phyloP scores from a whole-genome alignment of 1,284 basidiomycete species.

The Coniophora puteana region DNA sequence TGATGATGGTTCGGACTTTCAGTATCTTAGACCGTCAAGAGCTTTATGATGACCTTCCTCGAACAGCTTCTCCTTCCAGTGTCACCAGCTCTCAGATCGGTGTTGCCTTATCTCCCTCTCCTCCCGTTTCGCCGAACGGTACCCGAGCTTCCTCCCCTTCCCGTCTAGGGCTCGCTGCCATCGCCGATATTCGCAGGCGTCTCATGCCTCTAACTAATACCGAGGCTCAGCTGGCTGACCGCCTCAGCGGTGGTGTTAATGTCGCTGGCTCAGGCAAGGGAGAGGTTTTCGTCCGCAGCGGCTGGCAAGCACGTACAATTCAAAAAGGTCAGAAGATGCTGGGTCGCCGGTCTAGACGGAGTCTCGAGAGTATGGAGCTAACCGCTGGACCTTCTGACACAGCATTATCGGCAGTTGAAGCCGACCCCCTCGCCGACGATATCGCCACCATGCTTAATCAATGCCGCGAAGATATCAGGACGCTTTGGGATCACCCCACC shows the following conservation, averaged over 20 bases:
- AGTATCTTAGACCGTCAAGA: conserved; percentile 29
- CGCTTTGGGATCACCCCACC: conserved; percentile 66
- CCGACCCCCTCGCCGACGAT: conserved; percentile 57
- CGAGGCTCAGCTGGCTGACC: conserved; percentile 62
- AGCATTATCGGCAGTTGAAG: conserved; percentile 23
- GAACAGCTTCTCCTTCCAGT: conserved; percentile 10
- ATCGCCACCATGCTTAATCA: conserved; percentile 54
- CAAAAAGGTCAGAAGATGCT: conserved; percentile 38
- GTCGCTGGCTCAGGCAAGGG: conserved; percentile 71
- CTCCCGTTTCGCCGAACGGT: conserved; percentile 14
- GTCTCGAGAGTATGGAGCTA: conserved; percentile 10
- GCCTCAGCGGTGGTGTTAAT: conserved; percentile 66
- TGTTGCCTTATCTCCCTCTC: conserved; percentile 8
- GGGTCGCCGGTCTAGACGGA: conserved; percentile 21
- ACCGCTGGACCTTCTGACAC: conserved; percentile 21
- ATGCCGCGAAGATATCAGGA: conserved; percentile 58
- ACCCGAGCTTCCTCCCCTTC: conserved; percentile 24
- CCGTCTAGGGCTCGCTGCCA: conserved; percentile 33
- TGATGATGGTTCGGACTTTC: conserved; percentile 46
- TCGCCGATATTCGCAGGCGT: conserved; percentile 52
- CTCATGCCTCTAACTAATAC: conserved; percentile 57
- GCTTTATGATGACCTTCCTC: conserved; percentile 19
- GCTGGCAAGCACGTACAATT: conserved; percentile 69
- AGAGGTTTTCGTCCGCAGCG: conserved; percentile 70
- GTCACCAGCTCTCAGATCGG: conserved; percentile 10